Base-by-base conservation (phyloP, 2,329 filamentous ascomycete species). In the Ophiostoma populinum region DNA sequence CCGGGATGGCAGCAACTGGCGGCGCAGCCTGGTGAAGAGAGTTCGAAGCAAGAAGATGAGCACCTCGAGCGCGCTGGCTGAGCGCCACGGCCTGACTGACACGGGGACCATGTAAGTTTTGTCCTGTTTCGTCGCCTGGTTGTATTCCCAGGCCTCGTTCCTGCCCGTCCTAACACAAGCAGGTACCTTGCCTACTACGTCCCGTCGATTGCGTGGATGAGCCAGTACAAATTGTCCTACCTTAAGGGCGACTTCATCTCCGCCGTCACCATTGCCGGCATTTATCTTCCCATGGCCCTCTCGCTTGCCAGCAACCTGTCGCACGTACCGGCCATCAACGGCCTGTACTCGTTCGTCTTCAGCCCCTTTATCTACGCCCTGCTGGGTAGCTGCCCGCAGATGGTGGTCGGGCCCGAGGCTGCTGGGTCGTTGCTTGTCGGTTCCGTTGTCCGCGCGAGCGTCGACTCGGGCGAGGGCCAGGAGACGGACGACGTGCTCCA, bases 221-320 rank as follows among this genome's bases (percentile, higher is more conserved):
- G 64, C 35, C 82, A 93, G 56, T 98, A 98, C 56, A 73, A 70
- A 46, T 75, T 73, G 67, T 69, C 72, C 4, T 93, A 81, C 55
- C 55, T 95, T 32, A 72, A 77, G 46, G 90, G 90, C 32, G 90
- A 98, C 54, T 58, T 95, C 13, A 63, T 92, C 11, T 79, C 87
- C 7, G 86, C 87, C 32, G 54, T 95, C 42, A 95, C 90, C n/a
- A 78, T 98, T 61, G 82, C 87, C n/a, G 93, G 86, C 18, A 90
- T 98, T 59, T 98, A 98, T 54, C 79, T 98, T 24, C 90, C 90
- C 34, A 94, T 98, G 86, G 80, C 85, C 0, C 68, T 98, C 11
- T 95, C 90, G 0, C 78, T 92, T 43, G 85, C 90, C 37, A 75
- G 82, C 26, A 95, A 95, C 50, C 73, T 98, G 27, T 85, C 80